Evolutionary conservation across 202 grass and related monocot genomes (phyloP).

Genomic region (Panicum virgatum): DNA sequence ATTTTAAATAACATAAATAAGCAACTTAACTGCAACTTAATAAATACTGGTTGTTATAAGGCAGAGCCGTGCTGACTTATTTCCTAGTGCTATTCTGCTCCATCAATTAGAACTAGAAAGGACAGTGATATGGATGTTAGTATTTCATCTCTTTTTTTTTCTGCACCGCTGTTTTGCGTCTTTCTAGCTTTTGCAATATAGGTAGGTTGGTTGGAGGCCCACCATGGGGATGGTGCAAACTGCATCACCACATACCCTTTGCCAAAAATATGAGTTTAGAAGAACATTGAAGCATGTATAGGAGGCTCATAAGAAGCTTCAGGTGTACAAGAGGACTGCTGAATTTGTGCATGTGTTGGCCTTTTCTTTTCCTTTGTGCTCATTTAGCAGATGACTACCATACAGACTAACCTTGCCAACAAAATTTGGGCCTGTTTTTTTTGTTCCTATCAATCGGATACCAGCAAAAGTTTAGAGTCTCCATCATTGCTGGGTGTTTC

Average conservation of each 20-base stretch:
- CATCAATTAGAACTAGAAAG: conserved; percentile 16
- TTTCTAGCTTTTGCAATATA: conserved; percentile 1
- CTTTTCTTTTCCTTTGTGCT: not conserved
- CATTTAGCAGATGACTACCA: not conserved
- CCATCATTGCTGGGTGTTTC: not conserved
- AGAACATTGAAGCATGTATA: not conserved
- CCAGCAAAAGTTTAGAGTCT: not conserved
- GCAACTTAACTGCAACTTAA: not conserved
- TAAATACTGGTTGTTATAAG: not conserved
- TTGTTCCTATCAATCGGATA: not conserved
- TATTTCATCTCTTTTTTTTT: not conserved
- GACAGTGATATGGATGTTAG: not conserved
- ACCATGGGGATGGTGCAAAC: not conserved
- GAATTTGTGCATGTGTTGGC: not conserved
- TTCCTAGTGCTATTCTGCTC: not conserved
- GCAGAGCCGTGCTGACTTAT: not conserved
- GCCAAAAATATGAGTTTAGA: not conserved
- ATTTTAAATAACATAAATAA: not conserved
- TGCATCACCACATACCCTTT: not conserved
- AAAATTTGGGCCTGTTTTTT: not conserved
- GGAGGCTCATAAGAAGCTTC: not conserved
- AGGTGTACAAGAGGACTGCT: not conserved
- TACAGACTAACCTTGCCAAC: conserved; percentile 7
- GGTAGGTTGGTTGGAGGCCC: not conserved
- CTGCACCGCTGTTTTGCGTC: not conserved